Conservation (phyloP, 192 early-diverging fungal species). For the Chytriomyces sp. region DNA sequence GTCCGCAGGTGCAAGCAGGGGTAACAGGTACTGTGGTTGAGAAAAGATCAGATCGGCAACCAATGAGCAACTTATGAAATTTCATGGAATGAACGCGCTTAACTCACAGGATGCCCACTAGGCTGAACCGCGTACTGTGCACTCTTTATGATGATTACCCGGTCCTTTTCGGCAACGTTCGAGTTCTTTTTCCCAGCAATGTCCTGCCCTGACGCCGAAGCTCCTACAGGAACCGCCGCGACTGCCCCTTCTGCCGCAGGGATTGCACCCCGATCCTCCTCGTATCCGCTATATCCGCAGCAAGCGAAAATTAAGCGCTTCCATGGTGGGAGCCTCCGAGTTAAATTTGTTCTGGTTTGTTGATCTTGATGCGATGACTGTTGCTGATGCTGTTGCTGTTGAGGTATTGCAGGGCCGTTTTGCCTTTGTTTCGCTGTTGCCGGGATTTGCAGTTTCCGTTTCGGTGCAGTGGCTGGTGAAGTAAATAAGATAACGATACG, state of each 20-base stretch:
- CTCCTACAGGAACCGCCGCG: not conserved
- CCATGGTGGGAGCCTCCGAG: not conserved
- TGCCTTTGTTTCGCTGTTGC: not conserved
- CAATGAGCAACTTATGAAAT: too few relatives aligned
- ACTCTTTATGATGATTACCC: not conserved
- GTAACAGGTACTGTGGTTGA: conserved; percentile 51
- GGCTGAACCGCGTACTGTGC: not conserved
- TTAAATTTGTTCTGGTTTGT: not conserved
- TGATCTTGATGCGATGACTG: not conserved
- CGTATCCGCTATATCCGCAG: not conserved
- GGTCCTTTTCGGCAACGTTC: not conserved
- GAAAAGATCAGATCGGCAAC: not conserved
- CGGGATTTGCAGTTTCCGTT: not conserved
- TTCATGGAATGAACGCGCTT: not conserved
- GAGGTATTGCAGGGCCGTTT: not conserved
- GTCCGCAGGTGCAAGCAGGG: conserved; percentile 64
- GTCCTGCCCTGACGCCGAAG: not conserved
- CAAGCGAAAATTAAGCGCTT: conserved; percentile 1
- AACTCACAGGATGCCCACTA: not conserved
- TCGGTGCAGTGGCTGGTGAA: not conserved
- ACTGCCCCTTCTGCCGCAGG: not conserved
- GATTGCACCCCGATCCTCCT: not conserved
- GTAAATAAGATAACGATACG: not conserved
- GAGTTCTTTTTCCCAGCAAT: not conserved
- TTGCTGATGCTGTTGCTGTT: not conserved